Percentiles rank a stretch among this genome's conserved stretches.
These are phyloP conservation scores for Elaeis oleifera DNA, from an alignment of 202 grass and related monocot species.

Conservation along the genomic window DNA sequence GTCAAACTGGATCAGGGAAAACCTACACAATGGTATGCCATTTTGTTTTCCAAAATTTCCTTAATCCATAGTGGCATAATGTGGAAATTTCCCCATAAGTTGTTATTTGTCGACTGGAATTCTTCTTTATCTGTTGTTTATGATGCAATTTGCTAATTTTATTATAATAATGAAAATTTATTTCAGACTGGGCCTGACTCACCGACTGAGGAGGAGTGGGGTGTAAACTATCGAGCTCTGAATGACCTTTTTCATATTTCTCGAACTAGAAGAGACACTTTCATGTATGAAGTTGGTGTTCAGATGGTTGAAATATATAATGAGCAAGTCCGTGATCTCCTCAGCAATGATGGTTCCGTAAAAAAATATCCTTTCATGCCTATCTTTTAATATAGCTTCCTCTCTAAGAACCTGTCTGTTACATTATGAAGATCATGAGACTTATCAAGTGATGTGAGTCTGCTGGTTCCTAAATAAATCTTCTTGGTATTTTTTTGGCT, in stretches of 20 bases:
- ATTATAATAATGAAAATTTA: not conserved
- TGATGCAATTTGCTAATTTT: no score
- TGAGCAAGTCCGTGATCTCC: constrained; percentile 15
- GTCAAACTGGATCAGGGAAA: constrained; percentile 23
- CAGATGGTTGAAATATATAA: constrained; percentile 26
- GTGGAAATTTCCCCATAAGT: no score
- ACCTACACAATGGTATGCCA: constrained; percentile 17
- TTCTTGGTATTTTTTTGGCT: no score
- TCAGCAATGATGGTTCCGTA: not conserved
- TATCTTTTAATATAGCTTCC: no score
- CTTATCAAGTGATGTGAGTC: no score
- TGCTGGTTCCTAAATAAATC: no score
- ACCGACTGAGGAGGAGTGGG: constrained; percentile 19
- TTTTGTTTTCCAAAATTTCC: no score
- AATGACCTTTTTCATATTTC: constrained; percentile 20
- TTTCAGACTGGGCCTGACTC: constrained; percentile 12
- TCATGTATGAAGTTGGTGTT: constrained; percentile 14
- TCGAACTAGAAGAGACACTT: constrained; percentile 2
- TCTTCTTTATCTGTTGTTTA: no score
- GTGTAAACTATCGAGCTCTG: constrained; percentile 18
- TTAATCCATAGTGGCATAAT: no score
- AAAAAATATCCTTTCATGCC: constrained; percentile 18
- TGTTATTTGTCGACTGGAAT: no score
- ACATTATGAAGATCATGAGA: no score
- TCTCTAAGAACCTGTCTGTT: no score